phyloP scores from a whole-genome alignment of 306 rosid genomes.

The Begonia masoniana region DNA sequence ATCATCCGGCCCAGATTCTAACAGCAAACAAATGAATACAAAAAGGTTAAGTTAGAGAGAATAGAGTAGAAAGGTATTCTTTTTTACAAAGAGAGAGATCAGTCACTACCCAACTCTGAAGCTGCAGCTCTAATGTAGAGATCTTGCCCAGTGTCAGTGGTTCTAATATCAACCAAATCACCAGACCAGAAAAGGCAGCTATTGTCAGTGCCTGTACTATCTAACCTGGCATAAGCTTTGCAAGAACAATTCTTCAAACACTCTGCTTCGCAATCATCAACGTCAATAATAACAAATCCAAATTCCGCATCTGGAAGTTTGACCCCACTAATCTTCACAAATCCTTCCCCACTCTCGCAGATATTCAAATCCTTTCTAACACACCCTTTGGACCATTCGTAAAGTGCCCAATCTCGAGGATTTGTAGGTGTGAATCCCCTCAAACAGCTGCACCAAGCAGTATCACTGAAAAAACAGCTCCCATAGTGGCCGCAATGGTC shows the following conservation, averaged over 20 bases:
- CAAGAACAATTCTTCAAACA: conserved; percentile 55
- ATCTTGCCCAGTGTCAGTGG: conserved; percentile 32
- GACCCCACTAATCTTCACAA: conserved; percentile 22
- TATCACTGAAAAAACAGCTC: conserved; percentile 8
- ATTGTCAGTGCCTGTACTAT: conserved; percentile 31
- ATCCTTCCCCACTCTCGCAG: conserved; percentile 59
- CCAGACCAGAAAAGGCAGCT: conserved; percentile 54
- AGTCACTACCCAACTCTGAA: conserved; percentile 18
- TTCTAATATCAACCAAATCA: conserved; percentile 29
- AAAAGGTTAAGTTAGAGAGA: neutral
- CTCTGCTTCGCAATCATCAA: conserved; percentile 21
- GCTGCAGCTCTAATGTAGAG: conserved; percentile 41
- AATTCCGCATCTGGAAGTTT: conserved; percentile 44
- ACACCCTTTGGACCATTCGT: neutral
- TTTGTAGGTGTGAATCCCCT: neutral
- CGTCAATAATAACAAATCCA: conserved; percentile 10
- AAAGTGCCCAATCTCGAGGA: neutral
- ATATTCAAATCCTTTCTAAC: neutral
- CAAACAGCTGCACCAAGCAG: conserved; percentile 6
- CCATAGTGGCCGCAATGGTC: conserved; percentile 34
- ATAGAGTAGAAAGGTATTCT: too few relatives aligned
- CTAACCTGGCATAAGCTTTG: conserved; percentile 31
- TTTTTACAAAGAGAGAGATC: neutral
- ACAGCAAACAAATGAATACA: neutral
- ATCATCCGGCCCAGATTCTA: neutral